Evolutionary conservation across 768 basidiomycete genomes (phyloP).

Genomic region (Trichaptum fuscoviolaceum): DNA sequence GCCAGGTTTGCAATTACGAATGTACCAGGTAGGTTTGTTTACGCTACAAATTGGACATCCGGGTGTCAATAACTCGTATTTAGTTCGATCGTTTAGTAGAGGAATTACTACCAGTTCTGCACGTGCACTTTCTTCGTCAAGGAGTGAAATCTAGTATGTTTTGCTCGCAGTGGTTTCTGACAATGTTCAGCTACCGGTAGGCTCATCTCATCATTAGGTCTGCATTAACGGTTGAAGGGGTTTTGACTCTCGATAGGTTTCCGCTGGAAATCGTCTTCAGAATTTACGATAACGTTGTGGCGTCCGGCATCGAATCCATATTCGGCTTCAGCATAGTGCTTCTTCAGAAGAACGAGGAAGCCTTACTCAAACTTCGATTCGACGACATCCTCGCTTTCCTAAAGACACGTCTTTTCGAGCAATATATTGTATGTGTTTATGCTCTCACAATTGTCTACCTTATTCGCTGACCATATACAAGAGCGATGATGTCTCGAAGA

Average conservation of each 20-base stretch:
- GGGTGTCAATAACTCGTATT: conserved; percentile 9
- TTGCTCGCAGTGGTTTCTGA: conserved; percentile 98
- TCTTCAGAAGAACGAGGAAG: conserved; percentile 82
- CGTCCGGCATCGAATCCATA: conserved; percentile 94
- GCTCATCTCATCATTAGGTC: conserved; percentile 13
- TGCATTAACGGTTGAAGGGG: neutral
- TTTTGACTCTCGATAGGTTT: conserved; percentile 55
- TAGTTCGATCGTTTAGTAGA: conserved; percentile 94
- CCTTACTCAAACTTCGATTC: conserved; percentile 76
- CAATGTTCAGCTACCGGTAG: conserved; percentile 91
- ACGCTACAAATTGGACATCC: conserved; percentile 53
- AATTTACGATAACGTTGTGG: conserved; percentile 94
- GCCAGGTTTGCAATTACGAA: conserved; percentile 91
- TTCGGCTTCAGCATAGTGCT: conserved; percentile 91
- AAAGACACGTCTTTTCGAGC: conserved; percentile 76
- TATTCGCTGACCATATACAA: neutral
- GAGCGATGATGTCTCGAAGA: conserved; percentile 2
- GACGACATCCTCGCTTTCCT: conserved; percentile 86
- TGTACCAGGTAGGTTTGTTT: conserved; percentile 50
- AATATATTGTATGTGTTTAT: conserved; percentile 50
- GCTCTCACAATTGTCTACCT: neutral
- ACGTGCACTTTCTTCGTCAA: conserved; percentile 89
- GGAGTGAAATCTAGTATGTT: conserved; percentile 98
- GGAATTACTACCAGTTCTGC: conserved; percentile 86
- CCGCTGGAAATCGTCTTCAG: conserved; percentile 92